Percentiles rank a stretch among this genome's conserved stretches.
Evolutionary conservation across 176 grass and related monocot genomes (phyloP).

Genomic region (Puccinellia tenuiflora): DNA sequence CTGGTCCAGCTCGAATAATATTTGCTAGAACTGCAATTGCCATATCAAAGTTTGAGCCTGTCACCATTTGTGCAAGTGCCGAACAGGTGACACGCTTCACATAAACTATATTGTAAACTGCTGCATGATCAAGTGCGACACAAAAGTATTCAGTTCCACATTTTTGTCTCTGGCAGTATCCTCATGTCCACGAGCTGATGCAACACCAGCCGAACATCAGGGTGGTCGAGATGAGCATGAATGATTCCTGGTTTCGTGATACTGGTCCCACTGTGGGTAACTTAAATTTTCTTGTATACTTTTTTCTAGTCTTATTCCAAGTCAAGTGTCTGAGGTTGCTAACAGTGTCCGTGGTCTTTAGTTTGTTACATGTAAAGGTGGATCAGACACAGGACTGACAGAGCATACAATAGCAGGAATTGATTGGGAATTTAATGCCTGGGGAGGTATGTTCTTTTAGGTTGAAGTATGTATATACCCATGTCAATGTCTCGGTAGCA

Average conservation of each 20-base stretch:
- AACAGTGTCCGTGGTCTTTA: constrained; percentile 35
- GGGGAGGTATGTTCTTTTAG: constrained; percentile 64
- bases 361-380: constrained; percentile 46
- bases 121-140: not conserved
- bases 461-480: not conserved
- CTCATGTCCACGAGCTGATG: constrained; percentile 48
- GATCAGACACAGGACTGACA: not conserved
- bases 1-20: constrained; percentile 45
- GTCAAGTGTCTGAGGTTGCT: not conserved
- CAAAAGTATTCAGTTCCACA: not conserved
- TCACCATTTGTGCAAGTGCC: constrained; percentile 74
- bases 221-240: constrained; percentile 96
- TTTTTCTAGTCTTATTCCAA: not conserved
- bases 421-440: constrained; percentile 92
- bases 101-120: not conserved
- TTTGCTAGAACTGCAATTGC: constrained; percentile 57
- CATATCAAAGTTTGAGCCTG: constrained; percentile 81
- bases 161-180: constrained; percentile 40
- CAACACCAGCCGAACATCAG: constrained; percentile 54
- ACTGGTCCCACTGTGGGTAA: constrained; percentile 73
- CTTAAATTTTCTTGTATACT: not conserved
- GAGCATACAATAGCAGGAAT: constrained; percentile 66
- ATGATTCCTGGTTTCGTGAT: constrained; percentile 95
- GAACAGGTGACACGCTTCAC: constrained; percentile 37
- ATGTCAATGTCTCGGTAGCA: not conserved